Base-by-base conservation (phyloP, 768 basidiomycete species). In the Kwoniella sp. region DNA sequence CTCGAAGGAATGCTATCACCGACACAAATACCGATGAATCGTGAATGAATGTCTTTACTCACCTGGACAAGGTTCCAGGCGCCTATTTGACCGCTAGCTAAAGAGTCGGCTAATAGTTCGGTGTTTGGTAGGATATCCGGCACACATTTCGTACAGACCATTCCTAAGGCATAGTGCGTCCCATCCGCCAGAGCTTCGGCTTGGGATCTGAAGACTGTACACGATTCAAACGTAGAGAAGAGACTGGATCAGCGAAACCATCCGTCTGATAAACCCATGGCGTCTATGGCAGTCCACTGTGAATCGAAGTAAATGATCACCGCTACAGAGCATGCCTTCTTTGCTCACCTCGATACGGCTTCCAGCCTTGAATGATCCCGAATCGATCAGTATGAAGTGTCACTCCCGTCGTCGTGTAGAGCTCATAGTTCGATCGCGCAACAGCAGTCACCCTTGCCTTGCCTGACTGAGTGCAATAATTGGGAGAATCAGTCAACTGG, bases 101-200 rank as follows among this genome's bases (percentile, higher is more conserved):
- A 76, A n/a, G 70, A 54, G 4, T 70, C 69, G 7, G 81, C 81
- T 24, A 91, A 82, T 8, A 90, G 75, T 3, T 80, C 74, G 0
- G 88, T 81, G 6, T 87, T 89, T 12, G 83, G 84, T 1, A 80
- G 71, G 10, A 88, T 71, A 69, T 91, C 89, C 2, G 89, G 89
- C 19, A 90, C 79, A 3, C 86, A 86, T 74, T 91, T 91, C 1
- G 88, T 89, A 2, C 87, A 83, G 51, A 90, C 74, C 29, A 91
- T 78, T 5, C 89, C 88, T 74, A 87, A 86, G 48, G 84, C 82
- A 76, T 90, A 91, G 0, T 83, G 73, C 36, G 82, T 74, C 72
- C 88, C 87, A 19, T 84, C 82, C 5, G 36, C 63, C 15, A 77
- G 51, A 12, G 89, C 89, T 44, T 86, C 86, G 1, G 74, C 77